Conservation (phyloP, 1,284 basidiomycete species). For the Cronartium quercuum region DNA sequence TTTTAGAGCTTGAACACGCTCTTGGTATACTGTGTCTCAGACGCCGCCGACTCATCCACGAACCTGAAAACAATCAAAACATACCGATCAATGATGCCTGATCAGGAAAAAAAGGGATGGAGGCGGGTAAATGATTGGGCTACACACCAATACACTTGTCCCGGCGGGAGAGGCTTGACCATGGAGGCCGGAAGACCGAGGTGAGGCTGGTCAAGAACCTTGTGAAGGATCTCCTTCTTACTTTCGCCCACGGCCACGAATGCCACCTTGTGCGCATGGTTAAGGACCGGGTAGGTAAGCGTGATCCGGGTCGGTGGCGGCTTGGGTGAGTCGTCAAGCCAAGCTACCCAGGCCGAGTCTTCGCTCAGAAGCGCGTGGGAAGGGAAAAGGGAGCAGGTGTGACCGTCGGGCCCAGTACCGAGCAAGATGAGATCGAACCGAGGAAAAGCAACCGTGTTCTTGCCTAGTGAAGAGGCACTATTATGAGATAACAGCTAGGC, state of each 20-base stretch:
- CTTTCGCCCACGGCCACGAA: slow-evolving; percentile 80
- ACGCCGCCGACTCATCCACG: slow-evolving; percentile 45
- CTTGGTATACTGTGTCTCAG: slow-evolving; percentile 37
- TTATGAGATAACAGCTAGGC: neutral
- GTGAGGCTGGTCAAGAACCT: slow-evolving; percentile 41
- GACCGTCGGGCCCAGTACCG: slow-evolving; percentile 89
- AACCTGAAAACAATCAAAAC: slow-evolving; percentile 45
- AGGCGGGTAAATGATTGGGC: neutral
- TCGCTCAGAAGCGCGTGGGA: slow-evolving; percentile 77
- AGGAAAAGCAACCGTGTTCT: slow-evolving; percentile 84
- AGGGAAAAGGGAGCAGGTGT: slow-evolving; percentile 94
- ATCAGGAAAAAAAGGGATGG: neutral
- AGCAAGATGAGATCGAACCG: slow-evolving; percentile 90
- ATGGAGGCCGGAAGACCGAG: slow-evolving; percentile 66
- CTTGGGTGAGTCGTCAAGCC: slow-evolving; percentile 86
- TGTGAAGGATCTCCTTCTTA: slow-evolving; percentile 70
- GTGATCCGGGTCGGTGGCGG: slow-evolving; percentile 85
- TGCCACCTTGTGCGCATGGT: slow-evolving; percentile 71
- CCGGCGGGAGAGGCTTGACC: slow-evolving; percentile 71
- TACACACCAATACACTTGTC: slow-evolving; percentile 69
- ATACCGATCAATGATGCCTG: neutral
- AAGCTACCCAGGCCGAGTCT: slow-evolving; percentile 87
- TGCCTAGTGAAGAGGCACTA: slow-evolving; percentile 53
- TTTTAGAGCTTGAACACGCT: slow-evolving; percentile 39
- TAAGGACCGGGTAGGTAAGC: slow-evolving; percentile 82